Evolutionary conservation across 2,329 filamentous ascomycete genomes (phyloP), one percentile per base, ranked within the genome.

Genomic region (Neonectria punicea): DNA sequence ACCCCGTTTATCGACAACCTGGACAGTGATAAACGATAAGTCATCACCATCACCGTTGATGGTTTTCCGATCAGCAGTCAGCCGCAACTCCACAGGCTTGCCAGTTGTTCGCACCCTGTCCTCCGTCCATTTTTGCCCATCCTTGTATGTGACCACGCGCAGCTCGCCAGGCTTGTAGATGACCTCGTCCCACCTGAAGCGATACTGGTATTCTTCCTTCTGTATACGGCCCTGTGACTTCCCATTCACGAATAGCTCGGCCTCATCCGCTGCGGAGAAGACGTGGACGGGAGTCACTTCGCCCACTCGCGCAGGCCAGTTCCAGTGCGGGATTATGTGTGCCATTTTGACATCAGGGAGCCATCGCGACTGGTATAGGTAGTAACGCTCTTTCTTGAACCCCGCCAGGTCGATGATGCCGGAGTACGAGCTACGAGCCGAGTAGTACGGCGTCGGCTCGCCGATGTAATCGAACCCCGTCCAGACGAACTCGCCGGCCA

Each of bases 351-450:
- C 58, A 16, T 84, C 81, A 0, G 85, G 78, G 3, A 81, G 76
- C 86, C 86, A 88, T 8, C 84, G 81, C 0, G 85, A 74, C 69
- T 87, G 86, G 65, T 88, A 88, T 4, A 87, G 70, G 67, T 81
- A 87, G 73, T 83, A 88, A 1, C 86, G 78, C 63, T 88, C 85
- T 73, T 88, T 88, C 60, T 79, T 80, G 75, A 88, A 88, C 0
- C 86, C 86, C 0, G 86, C 86, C 7, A 88, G 76, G 59, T 88
- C 86, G 32, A 88, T 80, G 62, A 88, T 86, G 10, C 86, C 86
- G 50, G 83, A 87, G 71, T 87, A 88, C 2, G 83, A 84, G 71
- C 82, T 85, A 11, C 84, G 82, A 5, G 83, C 76, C 1, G 72
- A 58, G 66, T 84, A 87, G 63, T 84, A 87, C 0, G 84, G 84